phyloP scores from a whole-genome alignment of 2,329 filamentous ascomycete species.

The Penicillium sp. region DNA sequence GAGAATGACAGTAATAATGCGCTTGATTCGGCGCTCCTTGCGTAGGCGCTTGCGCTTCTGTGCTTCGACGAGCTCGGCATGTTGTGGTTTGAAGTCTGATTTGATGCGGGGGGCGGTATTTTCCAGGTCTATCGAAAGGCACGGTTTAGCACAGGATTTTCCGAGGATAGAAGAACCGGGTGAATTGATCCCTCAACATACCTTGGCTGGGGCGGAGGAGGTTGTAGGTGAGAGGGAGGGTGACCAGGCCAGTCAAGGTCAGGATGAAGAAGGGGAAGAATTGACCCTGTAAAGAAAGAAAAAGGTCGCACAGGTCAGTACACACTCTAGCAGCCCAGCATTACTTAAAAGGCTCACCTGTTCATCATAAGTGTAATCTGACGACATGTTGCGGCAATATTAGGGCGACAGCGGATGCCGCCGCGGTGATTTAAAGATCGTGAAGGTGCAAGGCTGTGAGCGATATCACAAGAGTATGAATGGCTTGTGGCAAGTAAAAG shows the following conservation, averaged over 20 bases:
- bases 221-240: conserved; percentile 86
- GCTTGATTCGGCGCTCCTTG: conserved; percentile 86
- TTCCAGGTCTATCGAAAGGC: conserved; percentile 62
- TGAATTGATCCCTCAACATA: conserved; percentile 34
- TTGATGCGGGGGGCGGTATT: conserved; percentile 81
- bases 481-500: not conserved
- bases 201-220: conserved; percentile 78
- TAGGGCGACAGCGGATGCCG: conserved; percentile 39
- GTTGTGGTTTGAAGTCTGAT: conserved; percentile 76
- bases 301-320: not conserved
- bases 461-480: conserved; percentile 5
- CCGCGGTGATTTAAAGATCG: conserved; percentile 32
- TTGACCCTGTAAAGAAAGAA: conserved; percentile 67
- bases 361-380: conserved; percentile 98
- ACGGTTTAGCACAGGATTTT: conserved; percentile 2
- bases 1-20: conserved; percentile 72
- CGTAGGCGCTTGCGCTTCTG: conserved; percentile 86
- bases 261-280: conserved; percentile 99
- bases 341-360: conserved; percentile 58
- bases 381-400: conserved; percentile 64
- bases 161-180: not conserved
- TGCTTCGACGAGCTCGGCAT: conserved; percentile 80
- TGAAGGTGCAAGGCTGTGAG: conserved; percentile 26
- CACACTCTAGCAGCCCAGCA: not conserved
- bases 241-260: conserved; percentile 84